Percentiles rank a stretch among this genome's conserved stretches.
Conservation (phyloP, 345 rosid genomes). For the Gossypium turneri region DNA sequence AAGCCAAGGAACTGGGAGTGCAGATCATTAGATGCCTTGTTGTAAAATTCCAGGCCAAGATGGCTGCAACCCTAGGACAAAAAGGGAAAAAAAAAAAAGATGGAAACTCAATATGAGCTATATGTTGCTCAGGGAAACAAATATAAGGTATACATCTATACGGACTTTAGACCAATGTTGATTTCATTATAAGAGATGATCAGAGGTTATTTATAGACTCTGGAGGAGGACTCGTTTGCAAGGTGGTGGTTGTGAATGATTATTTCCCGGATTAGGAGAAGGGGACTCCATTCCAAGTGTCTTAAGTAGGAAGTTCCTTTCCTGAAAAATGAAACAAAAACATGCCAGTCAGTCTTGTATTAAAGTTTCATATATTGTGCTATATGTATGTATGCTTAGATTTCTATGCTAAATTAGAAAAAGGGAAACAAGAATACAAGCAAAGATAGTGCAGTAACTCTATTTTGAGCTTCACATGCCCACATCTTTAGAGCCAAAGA, state of each 20-base stretch:
- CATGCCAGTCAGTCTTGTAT: slow-evolving; percentile 22
- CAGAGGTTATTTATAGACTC: slow-evolving; percentile 53
- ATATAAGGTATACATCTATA: slow-evolving; percentile 14
- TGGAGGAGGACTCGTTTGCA: slow-evolving; percentile 97
- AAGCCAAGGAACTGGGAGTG: slow-evolving; percentile 44
- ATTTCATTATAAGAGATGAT: slow-evolving; percentile 28
- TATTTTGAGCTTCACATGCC: background rate
- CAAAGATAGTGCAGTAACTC: background rate
- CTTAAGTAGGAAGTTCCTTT: slow-evolving; percentile 79
- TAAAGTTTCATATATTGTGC: slow-evolving; percentile 10
- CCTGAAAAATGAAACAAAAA: slow-evolving; percentile 47
- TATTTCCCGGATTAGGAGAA: slow-evolving; percentile 47
- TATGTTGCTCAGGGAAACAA: slow-evolving; percentile 23
- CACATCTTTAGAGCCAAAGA: background rate
- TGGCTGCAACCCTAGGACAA: slow-evolving; percentile 57
- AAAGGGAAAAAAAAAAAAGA: slow-evolving; percentile 6
- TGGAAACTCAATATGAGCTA: slow-evolving; percentile 21
- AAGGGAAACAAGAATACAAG: background rate
- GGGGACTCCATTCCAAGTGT: slow-evolving; percentile 93
- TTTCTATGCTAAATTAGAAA: background rate
- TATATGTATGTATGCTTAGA: background rate
- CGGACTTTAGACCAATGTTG: slow-evolving; percentile 20
- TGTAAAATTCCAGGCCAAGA: slow-evolving; percentile 72
- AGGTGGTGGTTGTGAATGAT: slow-evolving; percentile 70
- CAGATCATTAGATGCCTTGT: slow-evolving; percentile 62